These are phyloP conservation scores for Sordaria brevicollis DNA, from an alignment of 495 filamentous ascomycete species.

Conservation along the genomic window DNA sequence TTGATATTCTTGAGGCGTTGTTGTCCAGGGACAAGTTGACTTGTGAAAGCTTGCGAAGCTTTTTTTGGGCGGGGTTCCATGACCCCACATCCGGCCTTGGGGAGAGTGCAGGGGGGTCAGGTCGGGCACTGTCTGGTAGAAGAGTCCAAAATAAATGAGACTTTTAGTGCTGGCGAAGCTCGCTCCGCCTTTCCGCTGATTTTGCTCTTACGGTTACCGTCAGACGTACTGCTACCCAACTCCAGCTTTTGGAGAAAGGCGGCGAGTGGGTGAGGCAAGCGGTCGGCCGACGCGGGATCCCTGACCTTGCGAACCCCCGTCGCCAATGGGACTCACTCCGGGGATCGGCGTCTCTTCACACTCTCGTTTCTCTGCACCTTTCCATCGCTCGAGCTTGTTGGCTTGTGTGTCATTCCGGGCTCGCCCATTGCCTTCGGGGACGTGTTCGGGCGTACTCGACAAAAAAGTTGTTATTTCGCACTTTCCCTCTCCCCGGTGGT, in stretches of 20 bases:
- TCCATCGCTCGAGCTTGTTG: neutral
- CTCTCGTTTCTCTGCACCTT: neutral
- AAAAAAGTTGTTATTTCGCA: neutral
- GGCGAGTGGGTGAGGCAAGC: neutral
- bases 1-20: neutral
- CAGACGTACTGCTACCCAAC: neutral
- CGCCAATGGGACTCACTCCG: neutral
- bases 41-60: neutral
- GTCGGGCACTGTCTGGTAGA: neutral
- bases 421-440: neutral
- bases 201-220: no score
- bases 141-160: neutral
- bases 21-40: neutral
- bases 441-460: neutral
- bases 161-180: no score
- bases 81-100: neutral
- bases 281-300: neutral
- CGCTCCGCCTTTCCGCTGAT: no score
- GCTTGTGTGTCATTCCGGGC: neutral
- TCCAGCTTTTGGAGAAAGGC: neutral
- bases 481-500: conserved; percentile 4
- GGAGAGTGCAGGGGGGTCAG: neutral
- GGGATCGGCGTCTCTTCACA: neutral
- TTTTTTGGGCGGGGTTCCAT: neutral
- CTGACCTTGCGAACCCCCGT: neutral